Conservation (phyloP, 371 early-diverging fungal genomes). For the Lichtheimia ornata region DNA sequence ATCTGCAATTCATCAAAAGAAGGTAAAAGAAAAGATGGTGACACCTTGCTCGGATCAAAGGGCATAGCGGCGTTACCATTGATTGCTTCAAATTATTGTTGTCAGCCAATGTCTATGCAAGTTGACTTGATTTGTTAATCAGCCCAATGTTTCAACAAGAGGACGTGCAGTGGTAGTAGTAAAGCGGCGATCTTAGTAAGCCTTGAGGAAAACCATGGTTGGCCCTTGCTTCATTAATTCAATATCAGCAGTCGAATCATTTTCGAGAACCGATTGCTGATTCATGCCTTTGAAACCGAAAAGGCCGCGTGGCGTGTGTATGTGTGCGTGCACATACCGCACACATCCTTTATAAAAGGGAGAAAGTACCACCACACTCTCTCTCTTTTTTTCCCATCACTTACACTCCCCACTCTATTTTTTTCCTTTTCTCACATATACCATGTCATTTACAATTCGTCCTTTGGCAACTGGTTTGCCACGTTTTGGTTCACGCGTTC, state of each 20-base stretch:
- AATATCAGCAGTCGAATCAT: neutral
- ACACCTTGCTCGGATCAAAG: no score
- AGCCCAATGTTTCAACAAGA: no score
- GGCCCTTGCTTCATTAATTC: no score
- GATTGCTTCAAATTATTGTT: no score
- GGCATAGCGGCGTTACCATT: no score
- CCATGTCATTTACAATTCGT: slow-evolving; percentile 10
- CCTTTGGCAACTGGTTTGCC: slow-evolving; percentile 10
- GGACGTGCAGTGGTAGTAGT: no score
- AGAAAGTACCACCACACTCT: neutral
- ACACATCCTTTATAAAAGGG: neutral
- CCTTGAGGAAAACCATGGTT: no score
- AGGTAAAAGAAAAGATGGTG: no score
- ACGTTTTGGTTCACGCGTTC: slow-evolving; percentile 9
- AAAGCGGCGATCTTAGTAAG: no score
- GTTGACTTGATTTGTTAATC: no score
- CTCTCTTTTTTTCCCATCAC: slow-evolving; percentile 1
- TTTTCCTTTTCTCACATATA: neutral
- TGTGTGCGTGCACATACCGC: neutral
- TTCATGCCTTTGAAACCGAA: slow-evolving; percentile 2
- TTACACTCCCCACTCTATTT: slow-evolving; percentile 5
- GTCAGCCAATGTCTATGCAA: no score
- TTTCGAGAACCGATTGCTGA: neutral
- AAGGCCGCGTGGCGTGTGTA: neutral
- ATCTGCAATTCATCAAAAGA: no score